phyloP scores from a whole-genome alignment of 1,284 basidiomycete genomes.

The Trametes pubescens region DNA sequence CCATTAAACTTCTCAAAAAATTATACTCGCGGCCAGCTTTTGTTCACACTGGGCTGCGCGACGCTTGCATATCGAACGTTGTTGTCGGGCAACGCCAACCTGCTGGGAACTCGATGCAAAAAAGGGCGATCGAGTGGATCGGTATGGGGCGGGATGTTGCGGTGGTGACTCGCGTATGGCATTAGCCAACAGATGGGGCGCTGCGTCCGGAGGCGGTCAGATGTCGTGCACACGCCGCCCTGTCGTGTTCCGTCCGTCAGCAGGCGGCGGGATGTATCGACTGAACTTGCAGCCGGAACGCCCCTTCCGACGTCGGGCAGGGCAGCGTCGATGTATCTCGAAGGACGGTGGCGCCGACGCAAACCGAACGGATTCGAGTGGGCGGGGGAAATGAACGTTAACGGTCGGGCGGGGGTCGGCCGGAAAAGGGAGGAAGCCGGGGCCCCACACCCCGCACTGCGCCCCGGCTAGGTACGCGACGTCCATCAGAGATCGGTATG shows the following conservation, averaged over 20 bases:
- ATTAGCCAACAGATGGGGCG: background rate
- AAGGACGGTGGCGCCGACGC: slow-evolving; percentile 1
- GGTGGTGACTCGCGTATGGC: background rate
- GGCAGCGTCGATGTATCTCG: background rate
- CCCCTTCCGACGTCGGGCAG: slow-evolving; percentile 1
- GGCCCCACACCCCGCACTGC: slow-evolving; percentile 17
- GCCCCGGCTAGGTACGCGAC: slow-evolving; percentile 14
- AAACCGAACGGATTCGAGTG: slow-evolving; percentile 8
- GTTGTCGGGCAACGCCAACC: background rate
- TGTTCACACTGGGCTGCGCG: background rate
- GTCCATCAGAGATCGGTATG: slow-evolving; percentile 27
- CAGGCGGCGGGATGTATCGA: background rate
- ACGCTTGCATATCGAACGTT: background rate
- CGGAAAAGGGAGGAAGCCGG: background rate
- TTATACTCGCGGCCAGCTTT: background rate
- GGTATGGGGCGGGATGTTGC: background rate
- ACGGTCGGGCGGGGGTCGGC: slow-evolving; percentile 10
- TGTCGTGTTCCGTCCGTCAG: background rate
- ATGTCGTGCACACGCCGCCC: background rate
- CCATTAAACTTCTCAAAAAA: background rate
- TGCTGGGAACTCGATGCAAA: background rate
- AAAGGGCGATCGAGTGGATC: background rate
- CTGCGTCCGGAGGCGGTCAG: background rate
- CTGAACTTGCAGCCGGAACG: slow-evolving; percentile 7
- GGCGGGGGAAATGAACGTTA: background rate